Percentiles rank a stretch among this genome's conserved stretches.
phyloP scores from a whole-genome alignment of 345 rosid genomes.

The Excoecaria agallocha region DNA sequence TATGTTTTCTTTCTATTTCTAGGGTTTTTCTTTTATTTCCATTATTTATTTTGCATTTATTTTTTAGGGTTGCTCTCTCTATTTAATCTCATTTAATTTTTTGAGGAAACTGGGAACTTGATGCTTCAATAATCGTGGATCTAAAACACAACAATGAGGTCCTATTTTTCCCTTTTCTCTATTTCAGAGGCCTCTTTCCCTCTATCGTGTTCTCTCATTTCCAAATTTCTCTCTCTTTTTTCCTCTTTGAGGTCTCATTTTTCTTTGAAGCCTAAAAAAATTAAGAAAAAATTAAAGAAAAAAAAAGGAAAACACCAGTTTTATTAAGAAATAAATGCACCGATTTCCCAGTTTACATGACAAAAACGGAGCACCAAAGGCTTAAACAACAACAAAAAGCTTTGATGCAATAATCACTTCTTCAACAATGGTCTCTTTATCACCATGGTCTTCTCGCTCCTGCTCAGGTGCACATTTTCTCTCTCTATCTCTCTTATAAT shows the following conservation, averaged over 20 bases:
- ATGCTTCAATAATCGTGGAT: too few species aligned
- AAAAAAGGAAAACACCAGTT: background rate
- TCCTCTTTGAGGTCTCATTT: conserved; percentile 14
- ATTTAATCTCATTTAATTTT: too few species aligned
- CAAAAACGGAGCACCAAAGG: conserved; percentile 70
- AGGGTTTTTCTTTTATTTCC: too few species aligned
- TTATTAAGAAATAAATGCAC: conserved; percentile 33
- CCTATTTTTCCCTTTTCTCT: conserved; percentile 8
- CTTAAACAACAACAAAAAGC: conserved; percentile 76
- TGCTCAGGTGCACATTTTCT: conserved; percentile 56
- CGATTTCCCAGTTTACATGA: background rate
- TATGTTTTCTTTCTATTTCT: too few species aligned
- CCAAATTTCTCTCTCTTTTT: background rate
- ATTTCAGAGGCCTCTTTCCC: background rate
- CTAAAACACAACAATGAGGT: too few species aligned
- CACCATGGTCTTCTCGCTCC: conserved; percentile 91
- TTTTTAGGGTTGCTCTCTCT: too few species aligned
- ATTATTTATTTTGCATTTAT: too few species aligned
- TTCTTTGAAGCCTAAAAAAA: conserved; percentile 13
- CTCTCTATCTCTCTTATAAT: too few species aligned
- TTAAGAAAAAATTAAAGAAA: background rate
- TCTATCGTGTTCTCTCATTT: background rate
- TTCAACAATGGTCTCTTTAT: conserved; percentile 91
- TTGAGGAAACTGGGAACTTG: too few species aligned
- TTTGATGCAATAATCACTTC: conserved; percentile 92